Percentiles rank a stretch among this genome's conserved stretches.
phyloP scores from a whole-genome alignment of 2,329 filamentous ascomycete species.

The Leptodontidium sp. region DNA sequence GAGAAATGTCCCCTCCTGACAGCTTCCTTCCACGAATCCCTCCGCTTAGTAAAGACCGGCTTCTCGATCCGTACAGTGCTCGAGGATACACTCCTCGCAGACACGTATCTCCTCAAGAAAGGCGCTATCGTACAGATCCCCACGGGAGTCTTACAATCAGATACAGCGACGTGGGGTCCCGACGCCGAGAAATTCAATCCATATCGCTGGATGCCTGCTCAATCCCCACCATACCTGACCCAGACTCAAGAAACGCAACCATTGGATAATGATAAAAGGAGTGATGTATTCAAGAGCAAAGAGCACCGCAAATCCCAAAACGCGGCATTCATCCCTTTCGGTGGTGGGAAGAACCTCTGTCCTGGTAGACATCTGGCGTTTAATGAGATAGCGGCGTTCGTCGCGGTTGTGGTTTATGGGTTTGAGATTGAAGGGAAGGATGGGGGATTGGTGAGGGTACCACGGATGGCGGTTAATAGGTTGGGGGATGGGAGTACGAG shows the following conservation, averaged over 20 bases:
- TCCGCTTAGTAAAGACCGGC: slow-evolving; percentile 51
- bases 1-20: slow-evolving; percentile 52
- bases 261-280: background rate
- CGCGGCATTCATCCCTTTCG: slow-evolving; percentile 47
- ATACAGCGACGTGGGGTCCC: slow-evolving; percentile 52
- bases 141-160: slow-evolving; percentile 52
- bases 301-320: slow-evolving; percentile 27
- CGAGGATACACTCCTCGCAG: slow-evolving; percentile 51
- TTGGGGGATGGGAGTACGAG: slow-evolving; percentile 30
- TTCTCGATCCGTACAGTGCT: slow-evolving; percentile 51
- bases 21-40: slow-evolving; percentile 53
- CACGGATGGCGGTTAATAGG: slow-evolving; percentile 21
- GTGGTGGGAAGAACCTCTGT: slow-evolving; percentile 50
- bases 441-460: slow-evolving; percentile 27
- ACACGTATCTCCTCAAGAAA: slow-evolving; percentile 54
- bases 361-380: slow-evolving; percentile 50
- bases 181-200: slow-evolving; percentile 53
- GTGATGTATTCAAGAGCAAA: slow-evolving; percentile 28
- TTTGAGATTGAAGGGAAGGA: slow-evolving; percentile 42
- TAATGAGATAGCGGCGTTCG: slow-evolving; percentile 49
- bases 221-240: background rate
- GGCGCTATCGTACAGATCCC: slow-evolving; percentile 53
- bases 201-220: slow-evolving; percentile 49
- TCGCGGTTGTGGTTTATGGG: slow-evolving; percentile 45
- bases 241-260: background rate